Evolutionary conservation across 331 rosid genomes (phyloP), one percentile per base, ranked within the genome.

Genomic region (Malus hybrid): DNA sequence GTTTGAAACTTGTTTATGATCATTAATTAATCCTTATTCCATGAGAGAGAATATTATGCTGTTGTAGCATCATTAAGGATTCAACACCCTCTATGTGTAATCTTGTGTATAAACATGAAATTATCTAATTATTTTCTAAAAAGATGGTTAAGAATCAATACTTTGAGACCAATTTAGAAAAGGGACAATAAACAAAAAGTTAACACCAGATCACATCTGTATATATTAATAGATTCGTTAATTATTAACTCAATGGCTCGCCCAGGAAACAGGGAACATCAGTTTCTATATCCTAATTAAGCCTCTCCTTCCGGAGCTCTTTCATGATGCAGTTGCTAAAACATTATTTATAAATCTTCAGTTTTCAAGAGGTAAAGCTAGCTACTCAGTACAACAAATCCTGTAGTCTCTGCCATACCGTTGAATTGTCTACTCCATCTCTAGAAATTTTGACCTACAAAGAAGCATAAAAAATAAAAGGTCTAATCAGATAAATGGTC

Each of bases 391-490:
- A 39, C 0, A 86, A 57, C 76, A 92, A 62, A 19, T 85, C 83
- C 19, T 73, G 76, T 50, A 92, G 80, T 85, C 91, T 84, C 76
- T 85, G 77, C 76, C 80, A 28, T 12, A 83, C 93, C 75, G 85
- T 89, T 3, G 87, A 46, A 5, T 84, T 80, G 39, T 92, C 97
- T 3, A 92, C 87, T 7, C 93, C 93, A 70, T 88, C 84, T 52
- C 97, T 84, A 7, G 89, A 79, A 70, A 88, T 82, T 69, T 86
- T 92, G 19, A 79, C 97, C 97, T 91, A 31, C 62, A 48, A 36
- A 13, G 56, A 24, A 65, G 34, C 65, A 20, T 33, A 1, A 10
- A 44, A 6, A 19, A 20, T 4, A 16, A 34, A 73, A 29, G 32
- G 32, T 4, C 32, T 29, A 29, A 29, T 29, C 32, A 4, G 32